These are phyloP conservation scores for Adansonia gregorii DNA, from an alignment of 441 rosid genomes.

Conservation along the genomic window DNA sequence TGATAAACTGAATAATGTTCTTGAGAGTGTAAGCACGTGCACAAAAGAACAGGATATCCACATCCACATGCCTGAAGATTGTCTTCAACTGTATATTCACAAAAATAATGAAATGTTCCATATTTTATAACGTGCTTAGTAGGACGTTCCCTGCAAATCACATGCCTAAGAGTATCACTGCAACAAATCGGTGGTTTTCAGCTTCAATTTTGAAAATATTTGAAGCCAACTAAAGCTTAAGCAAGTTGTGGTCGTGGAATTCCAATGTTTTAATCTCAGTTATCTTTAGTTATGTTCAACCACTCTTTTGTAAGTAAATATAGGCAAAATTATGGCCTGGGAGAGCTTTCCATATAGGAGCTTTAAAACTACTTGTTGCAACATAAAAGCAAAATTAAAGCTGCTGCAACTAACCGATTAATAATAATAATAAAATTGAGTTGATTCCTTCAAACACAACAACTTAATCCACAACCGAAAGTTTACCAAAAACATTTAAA, in stretches of 20 bases:
- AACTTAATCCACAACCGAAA: neutral
- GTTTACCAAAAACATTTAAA: constrained; percentile 16
- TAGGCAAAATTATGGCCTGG: neutral
- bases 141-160: constrained; percentile 13
- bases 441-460: neutral
- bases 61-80: neutral
- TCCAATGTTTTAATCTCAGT: neutral
- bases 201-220: neutral
- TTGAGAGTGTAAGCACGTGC: neutral
- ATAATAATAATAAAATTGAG: neutral
- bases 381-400: neutral
- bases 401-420: neutral
- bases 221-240: neutral
- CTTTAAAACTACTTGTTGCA: neutral
- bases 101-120: neutral
- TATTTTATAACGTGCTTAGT: neutral
- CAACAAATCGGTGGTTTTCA: neutral
- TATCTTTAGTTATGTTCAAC: neutral
- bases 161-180: neutral
- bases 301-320: neutral
- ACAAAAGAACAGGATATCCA: neutral
- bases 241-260: neutral
- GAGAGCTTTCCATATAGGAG: neutral
- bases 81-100: neutral
- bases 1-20: neutral